phyloP scores from a whole-genome alignment of 257 asterid genomes.

The Echium plantagineum region DNA sequence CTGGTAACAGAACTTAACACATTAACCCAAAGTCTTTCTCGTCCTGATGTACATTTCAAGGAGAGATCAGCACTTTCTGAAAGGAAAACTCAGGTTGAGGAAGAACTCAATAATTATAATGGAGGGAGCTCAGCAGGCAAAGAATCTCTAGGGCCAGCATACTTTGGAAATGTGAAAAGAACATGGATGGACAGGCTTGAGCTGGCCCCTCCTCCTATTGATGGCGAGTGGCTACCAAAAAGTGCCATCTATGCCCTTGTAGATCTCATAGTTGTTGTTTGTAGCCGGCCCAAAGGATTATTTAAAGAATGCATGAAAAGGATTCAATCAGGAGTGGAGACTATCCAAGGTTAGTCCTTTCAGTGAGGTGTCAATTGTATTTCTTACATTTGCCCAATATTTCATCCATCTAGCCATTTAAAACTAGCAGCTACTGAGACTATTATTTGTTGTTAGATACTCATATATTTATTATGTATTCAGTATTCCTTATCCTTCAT shows the following conservation, averaged over 20 bases:
- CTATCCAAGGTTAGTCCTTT: slow-evolving; percentile 55
- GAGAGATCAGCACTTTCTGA: slow-evolving; percentile 64
- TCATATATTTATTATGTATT: not conserved
- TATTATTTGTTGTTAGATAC: too few species aligned
- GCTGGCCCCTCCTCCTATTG: slow-evolving; percentile 95
- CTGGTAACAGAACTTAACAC: slow-evolving; percentile 56
- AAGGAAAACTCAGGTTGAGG: slow-evolving; percentile 54
- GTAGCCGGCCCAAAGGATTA: slow-evolving; percentile 86
- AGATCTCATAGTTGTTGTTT: slow-evolving; percentile 79
- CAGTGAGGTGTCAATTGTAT: slow-evolving; percentile 6
- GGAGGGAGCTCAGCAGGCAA: slow-evolving; percentile 38
- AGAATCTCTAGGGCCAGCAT: slow-evolving; percentile 70
- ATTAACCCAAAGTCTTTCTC: slow-evolving; percentile 49
- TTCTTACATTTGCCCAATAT: slow-evolving; percentile 1
- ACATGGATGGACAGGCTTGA: slow-evolving; percentile 68
- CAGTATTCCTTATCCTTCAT: not conserved
- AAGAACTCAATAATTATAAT: slow-evolving; percentile 38
- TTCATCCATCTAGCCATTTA: not conserved
- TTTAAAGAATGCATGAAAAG: slow-evolving; percentile 78
- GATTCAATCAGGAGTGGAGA: slow-evolving; percentile 72
- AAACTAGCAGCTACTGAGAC: too few species aligned
- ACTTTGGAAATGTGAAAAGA: slow-evolving; percentile 79
- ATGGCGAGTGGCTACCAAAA: slow-evolving; percentile 98
- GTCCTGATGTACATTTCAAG: slow-evolving; percentile 44
- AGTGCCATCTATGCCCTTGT: slow-evolving; percentile 89